Base-by-base conservation (phyloP, 441 rosid genomes). In the Eruca vesicaria region DNA sequence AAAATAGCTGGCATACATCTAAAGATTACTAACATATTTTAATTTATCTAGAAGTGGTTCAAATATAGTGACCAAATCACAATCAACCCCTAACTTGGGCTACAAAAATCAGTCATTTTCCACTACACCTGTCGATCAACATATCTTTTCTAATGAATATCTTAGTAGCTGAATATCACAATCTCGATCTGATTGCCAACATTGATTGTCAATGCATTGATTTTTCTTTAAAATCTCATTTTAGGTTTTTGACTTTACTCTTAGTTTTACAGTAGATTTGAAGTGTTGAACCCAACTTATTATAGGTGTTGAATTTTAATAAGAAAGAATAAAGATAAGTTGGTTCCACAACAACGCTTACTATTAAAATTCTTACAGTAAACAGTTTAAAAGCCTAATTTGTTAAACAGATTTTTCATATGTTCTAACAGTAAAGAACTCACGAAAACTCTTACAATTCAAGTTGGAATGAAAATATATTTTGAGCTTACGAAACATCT, bases 21-120 rank as follows among this genome's bases (percentile, higher is more conserved):
- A 53, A 59, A 66, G 11, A 59, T 66, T 48, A 5, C 55, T 36
- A 26, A 16, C 56, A 64, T 69, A 56, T 41, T 32, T 63, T 57
- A 55, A 43, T 8, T 56, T 69, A 14, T 28, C 57, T 77, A 48
- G 31, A 71, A 59, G 57, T 65, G 23, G 16, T 50, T 53, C 45
- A 68, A 50, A 5, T 21, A 19, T 56, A 64, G 26, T 50, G 72
- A 58, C 56, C 33, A 71, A n/a, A 71, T 66, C 63, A 59, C 48
- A 56, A 71, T 65, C 72, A 71, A 70, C 36, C 66, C 59, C 60
- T 76, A 56, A 9, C n/a, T 19, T 53, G 53, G 7, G 15, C 38
- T 68, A 68, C 50, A 68, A 53, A 29, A 28, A 19, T 26, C 19
- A 48, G 43, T 50, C 68, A 20, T 41, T 38, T 73, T 56, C 7